Evolutionary conservation across 2,329 filamentous ascomycete species (phyloP).

Genomic region (Chrysoporthe deuterocubensis): DNA sequence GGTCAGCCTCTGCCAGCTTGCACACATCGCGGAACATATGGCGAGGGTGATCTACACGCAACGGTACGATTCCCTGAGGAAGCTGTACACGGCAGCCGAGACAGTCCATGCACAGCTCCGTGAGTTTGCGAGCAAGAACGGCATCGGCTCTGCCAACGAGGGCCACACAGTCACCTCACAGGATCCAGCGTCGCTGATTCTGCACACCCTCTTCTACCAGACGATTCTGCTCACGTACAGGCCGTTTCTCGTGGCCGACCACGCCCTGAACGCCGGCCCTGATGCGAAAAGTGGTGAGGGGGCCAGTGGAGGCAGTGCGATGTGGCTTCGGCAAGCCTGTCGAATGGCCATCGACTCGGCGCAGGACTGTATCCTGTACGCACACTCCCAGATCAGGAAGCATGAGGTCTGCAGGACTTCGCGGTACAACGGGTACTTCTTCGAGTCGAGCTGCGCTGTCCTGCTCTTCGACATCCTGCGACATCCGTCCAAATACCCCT

Average conservation of each 20-base stretch:
- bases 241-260: conserved; percentile 35
- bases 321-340: conserved; percentile 39
- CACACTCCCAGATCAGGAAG: conserved; percentile 26
- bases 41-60: conserved; percentile 33
- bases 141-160: conserved; percentile 29
- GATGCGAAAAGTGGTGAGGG: conserved; percentile 4
- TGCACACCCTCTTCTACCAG: conserved; percentile 31
- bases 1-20: conserved; percentile 31
- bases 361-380: conserved; percentile 36
- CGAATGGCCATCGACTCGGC: conserved; percentile 37
- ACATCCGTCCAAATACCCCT: conserved; percentile 36
- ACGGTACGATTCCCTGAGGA: conserved; percentile 34
- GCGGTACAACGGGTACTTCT: conserved; percentile 35
- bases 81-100: conserved; percentile 35
- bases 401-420: conserved; percentile 26
- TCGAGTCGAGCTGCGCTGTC: conserved; percentile 37
- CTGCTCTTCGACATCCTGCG: conserved; percentile 37
- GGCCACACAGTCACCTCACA: conserved; percentile 14
- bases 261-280: conserved; percentile 28
- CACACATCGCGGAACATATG: conserved; percentile 31
- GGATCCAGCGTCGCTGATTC: conserved; percentile 24
- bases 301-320: conserved; percentile 25
- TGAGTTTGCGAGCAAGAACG: conserved; percentile 31
- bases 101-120: conserved; percentile 32
- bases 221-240: conserved; percentile 33